Evolutionary conservation across 148 eudicot species (phyloP).

Genomic region (Vaccinium myrtillus): DNA sequence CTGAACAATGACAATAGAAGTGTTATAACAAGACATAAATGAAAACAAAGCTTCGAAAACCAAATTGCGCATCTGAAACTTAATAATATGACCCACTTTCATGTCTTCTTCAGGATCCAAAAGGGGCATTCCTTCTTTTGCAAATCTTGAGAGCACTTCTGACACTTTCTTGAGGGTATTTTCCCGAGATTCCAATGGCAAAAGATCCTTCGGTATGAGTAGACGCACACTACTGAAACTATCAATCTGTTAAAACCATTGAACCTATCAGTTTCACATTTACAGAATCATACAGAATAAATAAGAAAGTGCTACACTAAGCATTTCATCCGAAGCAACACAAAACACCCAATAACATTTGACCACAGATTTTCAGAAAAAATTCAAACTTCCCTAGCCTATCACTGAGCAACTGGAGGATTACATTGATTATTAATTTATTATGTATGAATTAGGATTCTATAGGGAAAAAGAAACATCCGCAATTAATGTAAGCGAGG

Average conservation of each 20-base stretch:
- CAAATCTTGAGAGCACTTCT: constrained; percentile 76
- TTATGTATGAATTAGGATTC: not conserved
- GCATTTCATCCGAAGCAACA: not conserved
- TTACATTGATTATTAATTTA: not conserved
- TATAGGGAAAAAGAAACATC: not conserved
- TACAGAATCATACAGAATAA: constrained; percentile 4
- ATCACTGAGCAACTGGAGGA: not conserved
- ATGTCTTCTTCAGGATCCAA: constrained; percentile 97
- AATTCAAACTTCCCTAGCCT: not conserved
- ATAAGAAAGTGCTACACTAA: not conserved
- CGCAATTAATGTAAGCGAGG: not conserved
- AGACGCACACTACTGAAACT: constrained; percentile 71
- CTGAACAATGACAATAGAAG: constrained; percentile 35
- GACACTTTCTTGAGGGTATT: constrained; percentile 87
- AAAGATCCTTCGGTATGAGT: constrained; percentile 79
- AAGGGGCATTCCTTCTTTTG: constrained; percentile 80
- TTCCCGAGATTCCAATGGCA: constrained; percentile 79
- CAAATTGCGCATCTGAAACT: not conserved
- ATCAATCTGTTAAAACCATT: constrained; percentile 48
- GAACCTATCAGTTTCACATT: not conserved
- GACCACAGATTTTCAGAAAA: not conserved
- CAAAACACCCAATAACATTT: not conserved
- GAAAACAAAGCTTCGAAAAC: constrained; percentile 3
- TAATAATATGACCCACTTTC: constrained; percentile 49
- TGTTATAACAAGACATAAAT: constrained; percentile 3